Base-by-base conservation (phyloP, 768 basidiomycete species). In the Boletus sensibilis region DNA sequence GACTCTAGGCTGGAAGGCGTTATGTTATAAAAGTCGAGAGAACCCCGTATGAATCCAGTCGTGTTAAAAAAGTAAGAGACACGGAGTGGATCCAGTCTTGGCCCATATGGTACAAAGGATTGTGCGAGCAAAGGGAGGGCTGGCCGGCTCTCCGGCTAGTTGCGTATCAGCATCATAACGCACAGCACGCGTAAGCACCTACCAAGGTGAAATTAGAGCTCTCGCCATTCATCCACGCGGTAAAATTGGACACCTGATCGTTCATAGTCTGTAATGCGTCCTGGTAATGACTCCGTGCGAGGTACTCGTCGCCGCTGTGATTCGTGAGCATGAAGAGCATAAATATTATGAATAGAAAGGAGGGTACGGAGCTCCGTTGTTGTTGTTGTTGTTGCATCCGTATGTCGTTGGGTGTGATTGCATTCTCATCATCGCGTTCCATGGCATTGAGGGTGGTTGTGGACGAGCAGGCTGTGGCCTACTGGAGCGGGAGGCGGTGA, bases 251-350 rank as follows among this genome's bases (percentile, higher is more conserved):
- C 13, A 85, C 69, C 58, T 89, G 83, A 64, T 81, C 76, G 33
- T 77, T 77, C 56, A 91, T 69, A 8, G 77, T 77, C 31, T 77
- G 73, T 5, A 92, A 65, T n/a, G 83, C 75, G 58, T 90, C 82
- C 65, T 87, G 78, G 68, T 87, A 88, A 54, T 84, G 83, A 62
- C 80, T 82, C 55, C 83, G 76, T 16, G 81, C 79, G 5, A 84
- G 72, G 56, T 81, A 82, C 65, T 88, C 87, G 63, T 90, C 88
- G 8, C 82, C 79, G 57, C 80, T 85, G 57, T 87, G 85, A 62
- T 85, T 90, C 45, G 86, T 88, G 70, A 92, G 81, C 82, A 92
- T 79, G 72, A 88, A 91, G 27, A 92, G 75, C 66, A 91, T 78
- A 55, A 92, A 82, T 61, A 78, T 80, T 52, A 92, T 76, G 75